Evolutionary conservation across 2,329 filamentous ascomycete species (phyloP).

Genomic region (Botrytis galanthina): DNA sequence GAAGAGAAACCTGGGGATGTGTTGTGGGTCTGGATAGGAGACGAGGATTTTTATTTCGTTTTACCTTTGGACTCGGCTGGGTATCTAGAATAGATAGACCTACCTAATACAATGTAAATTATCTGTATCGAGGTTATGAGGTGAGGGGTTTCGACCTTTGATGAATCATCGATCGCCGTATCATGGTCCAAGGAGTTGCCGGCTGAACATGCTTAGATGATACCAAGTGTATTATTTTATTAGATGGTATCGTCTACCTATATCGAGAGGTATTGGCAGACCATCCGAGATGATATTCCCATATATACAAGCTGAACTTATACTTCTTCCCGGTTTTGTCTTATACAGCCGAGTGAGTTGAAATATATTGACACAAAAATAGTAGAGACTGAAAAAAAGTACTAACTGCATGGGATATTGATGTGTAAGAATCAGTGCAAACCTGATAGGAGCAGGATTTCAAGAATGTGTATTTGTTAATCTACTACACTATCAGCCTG

Average conservation of each 20-base stretch:
- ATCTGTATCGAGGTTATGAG: not conserved
- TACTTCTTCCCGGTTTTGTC: not conserved
- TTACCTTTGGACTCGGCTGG: not conserved
- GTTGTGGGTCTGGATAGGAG: not conserved
- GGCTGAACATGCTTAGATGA: not conserved
- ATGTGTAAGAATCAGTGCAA: not conserved
- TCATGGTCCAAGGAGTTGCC: not conserved
- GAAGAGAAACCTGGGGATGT: not conserved
- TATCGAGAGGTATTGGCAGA: not conserved
- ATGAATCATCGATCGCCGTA: not conserved
- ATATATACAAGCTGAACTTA: not conserved
- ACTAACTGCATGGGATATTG: not conserved
- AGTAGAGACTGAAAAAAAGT: not conserved
- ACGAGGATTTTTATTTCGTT: fast-evolving
- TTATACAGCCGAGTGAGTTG: not conserved
- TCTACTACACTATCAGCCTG: not conserved
- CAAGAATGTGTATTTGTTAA: not conserved
- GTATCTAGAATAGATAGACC: not conserved
- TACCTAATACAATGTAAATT: not conserved
- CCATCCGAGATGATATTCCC: not conserved
- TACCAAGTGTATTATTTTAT: not conserved
- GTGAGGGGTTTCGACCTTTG: not conserved
- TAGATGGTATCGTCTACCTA: not conserved
- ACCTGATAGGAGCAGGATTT: not conserved
- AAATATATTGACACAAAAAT: not conserved